Base-by-base conservation (phyloP, 78 protist genomes). In the Dictyostelium brefeldianum region DNA sequence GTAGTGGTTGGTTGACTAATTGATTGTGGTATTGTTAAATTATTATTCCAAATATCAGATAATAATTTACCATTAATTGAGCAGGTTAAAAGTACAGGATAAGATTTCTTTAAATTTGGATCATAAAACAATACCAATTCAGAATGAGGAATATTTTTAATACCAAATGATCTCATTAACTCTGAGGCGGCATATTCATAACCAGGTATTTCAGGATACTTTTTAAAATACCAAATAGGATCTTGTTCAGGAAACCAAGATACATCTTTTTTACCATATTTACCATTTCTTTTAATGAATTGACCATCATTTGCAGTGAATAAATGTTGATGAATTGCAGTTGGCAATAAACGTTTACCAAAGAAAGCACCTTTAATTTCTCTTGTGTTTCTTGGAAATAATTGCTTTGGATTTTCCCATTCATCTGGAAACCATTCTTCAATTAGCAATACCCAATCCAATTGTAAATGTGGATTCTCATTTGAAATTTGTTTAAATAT, bases 381-480 rank as follows among this genome's bases (percentile, higher is more conserved):
- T 27, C 36, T 67, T 8, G 75, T 67, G 25, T 31, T 15, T 67
- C 75, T 67, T 31, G 75, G 75, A 6, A 67, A 67, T 31, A 67
- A 31, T 31, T 67, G 75, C 17, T 67, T 67, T 67, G 75, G 48
- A 67, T 67, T 67, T 14, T 67, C 75, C 75, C 75, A 67, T 67
- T 67, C 75, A 67, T 67, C 47, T 0, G 75, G 48, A 31, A 67
- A 67, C 75, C 75, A 67, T 27, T 64, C 73, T 64, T 64, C 73
- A 27, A 64, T 64, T 29, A 64, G 12, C 1, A 64, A 29, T 22
- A 64, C 27, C 73, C 73, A 64, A 10, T 29, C 27, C 17, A 64
- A 27, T 29, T 64, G 73, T 25, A 64, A 41, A 14, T 64, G 36
- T 64, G 73, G 73, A 14, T 64, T 64, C 11, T 64, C 73, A 12